Percentiles rank a stretch among this genome's conserved stretches.
Conservation (phyloP, 768 basidiomycete genomes). For the Mycena indigotica region DNA sequence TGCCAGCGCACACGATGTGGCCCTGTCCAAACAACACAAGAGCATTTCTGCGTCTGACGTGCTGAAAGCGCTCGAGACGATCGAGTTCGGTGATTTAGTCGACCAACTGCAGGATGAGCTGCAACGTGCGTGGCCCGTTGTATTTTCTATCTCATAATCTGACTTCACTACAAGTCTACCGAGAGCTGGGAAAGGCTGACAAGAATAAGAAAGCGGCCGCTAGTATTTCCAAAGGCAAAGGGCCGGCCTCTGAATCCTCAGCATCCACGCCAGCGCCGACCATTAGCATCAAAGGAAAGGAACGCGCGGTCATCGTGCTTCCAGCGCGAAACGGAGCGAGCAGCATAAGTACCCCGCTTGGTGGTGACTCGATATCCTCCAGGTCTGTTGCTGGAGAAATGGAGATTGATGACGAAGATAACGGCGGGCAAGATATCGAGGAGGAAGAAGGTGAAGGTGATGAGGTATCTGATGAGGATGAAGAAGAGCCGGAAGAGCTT, state of each 20-base stretch:
- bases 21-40: conserved; percentile 81
- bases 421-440: conserved; percentile 31
- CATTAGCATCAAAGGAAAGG: conserved; percentile 40
- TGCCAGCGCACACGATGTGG: conserved; percentile 83
- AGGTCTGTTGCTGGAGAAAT: conserved; percentile 29
- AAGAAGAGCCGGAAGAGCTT: conserved; percentile 41
- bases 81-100: conserved; percentile 75
- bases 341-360: conserved; percentile 6
- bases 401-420: conserved; percentile 34
- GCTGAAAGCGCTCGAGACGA: conserved; percentile 78
- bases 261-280: conserved; percentile 21
- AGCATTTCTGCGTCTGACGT: conserved; percentile 90
- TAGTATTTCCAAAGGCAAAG: conserved; percentile 22
- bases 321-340: conserved; percentile 34
- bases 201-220: conserved; percentile 46
- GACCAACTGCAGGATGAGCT: conserved; percentile 66
- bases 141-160: background rate
- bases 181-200: conserved; percentile 62
- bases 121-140: conserved; percentile 44
- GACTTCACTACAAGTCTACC: conserved; percentile 51
- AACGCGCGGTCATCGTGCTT: conserved; percentile 31
- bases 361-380: conserved; percentile 33
- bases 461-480: conserved; percentile 39
- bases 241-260: conserved; percentile 13
- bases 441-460: conserved; percentile 32